These are phyloP conservation scores for Takakia lepidozioides DNA, from an alignment of 225 moss, liverwort and hornwort species.

Conservation along the genomic window DNA sequence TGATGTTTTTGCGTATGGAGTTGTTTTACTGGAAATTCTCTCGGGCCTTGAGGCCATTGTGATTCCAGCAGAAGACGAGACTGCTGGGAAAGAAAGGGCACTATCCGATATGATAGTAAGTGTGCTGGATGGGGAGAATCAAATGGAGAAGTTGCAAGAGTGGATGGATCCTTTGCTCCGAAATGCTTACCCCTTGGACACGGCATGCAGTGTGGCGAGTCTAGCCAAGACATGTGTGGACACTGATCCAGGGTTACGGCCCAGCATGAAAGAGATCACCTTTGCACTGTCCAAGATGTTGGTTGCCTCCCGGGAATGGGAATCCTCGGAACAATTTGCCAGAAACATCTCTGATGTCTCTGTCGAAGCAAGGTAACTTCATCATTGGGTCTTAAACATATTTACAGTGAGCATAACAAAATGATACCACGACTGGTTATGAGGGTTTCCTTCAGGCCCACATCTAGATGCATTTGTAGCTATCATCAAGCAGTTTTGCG, in stretches of 20 bases:
- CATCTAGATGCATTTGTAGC: no score
- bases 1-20: slow-evolving; percentile 83
- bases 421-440: no score
- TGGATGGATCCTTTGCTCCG: slow-evolving; percentile 75
- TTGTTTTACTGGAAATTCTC: slow-evolving; percentile 72
- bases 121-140: slow-evolving; percentile 33
- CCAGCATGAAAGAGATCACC: slow-evolving; percentile 90
- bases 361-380: no score
- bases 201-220: slow-evolving; percentile 46
- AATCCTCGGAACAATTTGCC: slow-evolving; percentile 19
- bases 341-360: no score
- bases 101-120: slow-evolving; percentile 49
- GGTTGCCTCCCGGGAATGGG: slow-evolving; percentile 71
- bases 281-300: slow-evolving; percentile 73
- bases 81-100: slow-evolving; percentile 37
- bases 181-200: slow-evolving; percentile 50
- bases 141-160: slow-evolving; percentile 22
- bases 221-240: slow-evolving; percentile 70
- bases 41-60: slow-evolving; percentile 85
- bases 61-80: slow-evolving; percentile 16
- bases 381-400: no score
- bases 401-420: no score
- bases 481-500: no score
- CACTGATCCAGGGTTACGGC: slow-evolving; percentile 50
- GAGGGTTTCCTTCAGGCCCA: no score